Evolutionary conservation across 495 filamentous ascomycete genomes (phyloP).

Genomic region (Xylaria intraflava): DNA sequence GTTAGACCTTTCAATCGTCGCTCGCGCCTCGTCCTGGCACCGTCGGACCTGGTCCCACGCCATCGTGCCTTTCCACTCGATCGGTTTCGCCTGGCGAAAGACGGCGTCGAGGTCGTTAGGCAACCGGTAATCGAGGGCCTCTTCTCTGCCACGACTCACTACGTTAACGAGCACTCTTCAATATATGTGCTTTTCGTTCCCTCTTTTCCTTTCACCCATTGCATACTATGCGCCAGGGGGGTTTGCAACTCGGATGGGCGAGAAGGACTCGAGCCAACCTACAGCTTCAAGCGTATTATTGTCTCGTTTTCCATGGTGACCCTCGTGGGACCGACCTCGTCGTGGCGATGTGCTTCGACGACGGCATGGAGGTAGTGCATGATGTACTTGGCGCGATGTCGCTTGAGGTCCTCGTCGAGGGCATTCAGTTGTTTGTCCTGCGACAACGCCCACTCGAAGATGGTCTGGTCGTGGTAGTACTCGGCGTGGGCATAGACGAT

Average conservation of each 20-base stretch:
- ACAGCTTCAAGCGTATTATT: constrained; percentile 1
- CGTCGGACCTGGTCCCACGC: constrained; percentile 2
- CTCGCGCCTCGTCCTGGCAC: neutral
- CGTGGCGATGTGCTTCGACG: constrained; percentile 3
- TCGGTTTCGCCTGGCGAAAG: constrained; percentile 4
- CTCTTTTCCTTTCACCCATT: neutral
- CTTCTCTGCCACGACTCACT: neutral
- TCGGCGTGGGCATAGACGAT: constrained; percentile 23
- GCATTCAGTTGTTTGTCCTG: neutral
- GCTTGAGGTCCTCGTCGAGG: constrained; percentile 3
- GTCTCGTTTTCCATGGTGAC: constrained; percentile 8
- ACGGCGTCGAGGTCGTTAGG: constrained; percentile 8
- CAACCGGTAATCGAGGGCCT: constrained; percentile 3
- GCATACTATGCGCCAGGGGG: neutral
- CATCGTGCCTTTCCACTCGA: constrained; percentile 2
- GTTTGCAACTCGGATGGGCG: neutral
- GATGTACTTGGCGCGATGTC: constrained; percentile 10
- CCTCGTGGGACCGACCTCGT: neutral
- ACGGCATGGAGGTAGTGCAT: constrained; percentile 12
- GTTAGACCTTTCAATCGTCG: neutral
- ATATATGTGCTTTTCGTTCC: neutral
- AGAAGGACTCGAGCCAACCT: neutral
- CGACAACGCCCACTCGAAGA: neutral
- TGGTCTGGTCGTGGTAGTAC: constrained; percentile 13
- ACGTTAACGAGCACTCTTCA: neutral